Evolutionary conservation across 78 protist genomes (phyloP), one percentile per base, ranked within the genome.

Genomic region (Dictyostelium firmibasis): DNA sequence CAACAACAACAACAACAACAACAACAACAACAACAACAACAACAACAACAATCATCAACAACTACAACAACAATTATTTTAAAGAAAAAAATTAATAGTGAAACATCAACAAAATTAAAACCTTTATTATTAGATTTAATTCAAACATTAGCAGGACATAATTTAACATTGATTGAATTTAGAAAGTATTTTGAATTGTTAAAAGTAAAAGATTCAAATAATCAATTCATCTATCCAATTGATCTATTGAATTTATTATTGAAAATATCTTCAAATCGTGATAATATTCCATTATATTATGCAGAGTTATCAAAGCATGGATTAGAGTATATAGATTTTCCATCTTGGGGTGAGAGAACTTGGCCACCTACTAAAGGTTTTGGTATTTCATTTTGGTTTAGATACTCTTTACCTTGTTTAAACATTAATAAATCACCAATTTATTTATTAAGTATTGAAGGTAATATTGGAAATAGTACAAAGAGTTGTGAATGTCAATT

Each of bases 351-450:
- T 47, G 96, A 93, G 38, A 62, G 81, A 60, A 27, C 86, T 25
- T 93, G 96, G 96, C 96, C 96, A 36, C 96, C 96, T 20, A 20
- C 62, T 1, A 93, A 93, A 93, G 96, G 96, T 27, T 78, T 72
- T 53, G 92, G 93, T 62, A 79, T 93, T 13, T 85, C 92, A 38
- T 83, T 93, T 60, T 83, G 92, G 96, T 86, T 93, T 75, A 93
- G 89, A 75, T 93, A 64, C 43, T 67, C 96, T 47, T 35, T 43
- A 41, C 88, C 92, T 18, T 64, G 53, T 38, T 25, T 84, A 50
- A 93, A 57, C 14, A 83, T 93, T 35, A 86, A 89, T 50, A 89
- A 78, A 67, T 33, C 76, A 31, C 87, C 94, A 67, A 81, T 89
- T 10, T 89, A 27, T 70, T 64, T 89, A 50, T 47, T 78, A 6